phyloP scores from a whole-genome alignment of 345 rosid species.

The Clausena lansium region DNA sequence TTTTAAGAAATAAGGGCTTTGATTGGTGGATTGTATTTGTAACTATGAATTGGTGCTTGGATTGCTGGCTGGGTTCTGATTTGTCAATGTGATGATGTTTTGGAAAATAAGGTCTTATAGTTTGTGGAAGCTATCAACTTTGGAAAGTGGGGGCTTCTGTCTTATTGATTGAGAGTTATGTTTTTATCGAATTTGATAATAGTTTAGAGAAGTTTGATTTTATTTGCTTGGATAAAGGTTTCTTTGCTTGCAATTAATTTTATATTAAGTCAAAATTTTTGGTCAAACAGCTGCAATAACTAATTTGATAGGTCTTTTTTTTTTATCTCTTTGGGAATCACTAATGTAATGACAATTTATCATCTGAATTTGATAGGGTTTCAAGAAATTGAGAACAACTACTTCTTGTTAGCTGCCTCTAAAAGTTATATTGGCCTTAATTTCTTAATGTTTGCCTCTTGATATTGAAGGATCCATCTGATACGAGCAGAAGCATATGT shows the following conservation, averaged over 20 bases:
- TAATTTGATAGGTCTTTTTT: background rate
- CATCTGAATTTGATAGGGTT: background rate
- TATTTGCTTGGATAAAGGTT: no score
- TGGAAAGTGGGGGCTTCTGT: no score
- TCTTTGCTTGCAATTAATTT: background rate
- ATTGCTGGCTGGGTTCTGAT: no score
- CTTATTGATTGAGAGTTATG: no score
- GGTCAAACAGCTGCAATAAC: background rate
- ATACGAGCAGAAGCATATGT: constrained; percentile 48
- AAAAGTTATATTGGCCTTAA: background rate
- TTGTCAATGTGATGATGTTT: no score
- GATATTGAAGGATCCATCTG: constrained; percentile 49
- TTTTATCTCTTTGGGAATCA: background rate
- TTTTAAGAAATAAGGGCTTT: no score
- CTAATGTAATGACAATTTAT: background rate
- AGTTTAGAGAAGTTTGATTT: no score
- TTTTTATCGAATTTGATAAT: no score
- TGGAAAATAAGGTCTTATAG: no score
- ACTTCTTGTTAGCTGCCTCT: background rate
- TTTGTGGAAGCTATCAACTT: no score
- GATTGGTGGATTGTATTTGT: no score
- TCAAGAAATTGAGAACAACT: background rate
- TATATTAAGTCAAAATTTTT: background rate
- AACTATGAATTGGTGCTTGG: no score
- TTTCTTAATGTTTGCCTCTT: constrained; percentile 8